Conservation (phyloP, 2,329 filamentous ascomycete genomes). For the Pochonia chlamydosporia region DNA sequence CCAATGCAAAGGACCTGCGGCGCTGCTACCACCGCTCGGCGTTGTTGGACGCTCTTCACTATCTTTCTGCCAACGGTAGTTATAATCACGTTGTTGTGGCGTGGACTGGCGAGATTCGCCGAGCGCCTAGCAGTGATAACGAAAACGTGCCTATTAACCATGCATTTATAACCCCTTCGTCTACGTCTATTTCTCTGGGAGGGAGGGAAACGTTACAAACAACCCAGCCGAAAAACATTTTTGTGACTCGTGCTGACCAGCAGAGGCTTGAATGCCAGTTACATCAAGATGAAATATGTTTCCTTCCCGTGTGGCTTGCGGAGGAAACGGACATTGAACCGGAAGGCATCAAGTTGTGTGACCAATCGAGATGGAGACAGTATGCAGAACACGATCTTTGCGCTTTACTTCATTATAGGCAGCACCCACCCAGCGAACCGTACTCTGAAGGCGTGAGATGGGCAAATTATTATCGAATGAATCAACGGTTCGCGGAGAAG, state of each 20-base stretch:
- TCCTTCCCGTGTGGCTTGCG: conserved; percentile 81
- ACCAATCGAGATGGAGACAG: conserved; percentile 79
- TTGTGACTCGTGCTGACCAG: conserved; percentile 59
- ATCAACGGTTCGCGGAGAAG: conserved; percentile 81
- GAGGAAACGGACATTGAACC: conserved; percentile 61
- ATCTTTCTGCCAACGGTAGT: conserved; percentile 73
- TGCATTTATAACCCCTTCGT: not conserved
- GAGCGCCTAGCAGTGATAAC: conserved; percentile 17
- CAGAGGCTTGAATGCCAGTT: conserved; percentile 67
- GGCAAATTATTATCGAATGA: conserved; percentile 91
- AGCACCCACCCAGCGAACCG: conserved; percentile 81
- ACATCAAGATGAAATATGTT: conserved; percentile 64
- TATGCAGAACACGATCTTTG: conserved; percentile 90
- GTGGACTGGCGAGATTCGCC: conserved; percentile 81
- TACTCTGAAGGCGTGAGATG: conserved; percentile 73
- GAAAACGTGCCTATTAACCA: not conserved
- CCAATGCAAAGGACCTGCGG: conserved; percentile 1
- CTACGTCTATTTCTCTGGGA: conserved; percentile 2
- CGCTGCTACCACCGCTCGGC: conserved; percentile 76
- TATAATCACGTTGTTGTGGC: conserved; percentile 91
- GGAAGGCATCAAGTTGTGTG: conserved; percentile 56
- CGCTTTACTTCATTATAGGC: conserved; percentile 91
- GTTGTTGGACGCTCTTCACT: conserved; percentile 81
- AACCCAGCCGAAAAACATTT: conserved; percentile 4
- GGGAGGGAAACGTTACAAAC: not conserved